Evolutionary conservation across 805 yeast species (phyloP), one percentile per base, ranked within the genome.

Genomic region (Danielia oregonensis): DNA sequence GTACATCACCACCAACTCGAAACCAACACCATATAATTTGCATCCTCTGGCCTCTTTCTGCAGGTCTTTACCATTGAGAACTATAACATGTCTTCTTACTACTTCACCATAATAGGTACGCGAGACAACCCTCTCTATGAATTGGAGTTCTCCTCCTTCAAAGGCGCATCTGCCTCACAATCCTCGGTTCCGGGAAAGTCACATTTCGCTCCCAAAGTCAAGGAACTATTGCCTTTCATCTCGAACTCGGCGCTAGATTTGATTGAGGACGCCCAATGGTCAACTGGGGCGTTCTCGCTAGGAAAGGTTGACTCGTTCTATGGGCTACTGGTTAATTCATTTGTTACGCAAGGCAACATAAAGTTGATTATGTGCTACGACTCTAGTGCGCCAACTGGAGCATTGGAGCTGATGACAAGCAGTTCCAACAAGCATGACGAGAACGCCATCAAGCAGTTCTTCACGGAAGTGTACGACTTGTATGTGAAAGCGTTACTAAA

Each of bases 261-360:
- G n/a, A 79, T 93, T 0, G 96, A 93, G 44, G 96, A 89, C 49
- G 61, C 78, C 2, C 97, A 88, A 54, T 88, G 95, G 91, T 74
- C 76, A 30, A 68, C 76, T 7, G 76, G 70, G 43, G 68, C 72
- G 28, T 68, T 83, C 43, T 82, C 84, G 51, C 63, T 88, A 42
- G 89, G 91, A 29, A 76, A 76, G 29, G 76, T 91, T 13, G 98
- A 93, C 60, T 78, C 81, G 24, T 91, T 87, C 57, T 86, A 89
- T 56, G 94, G 93, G 4, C 77, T 79, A 45, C 65, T 72, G 30
- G 76, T 91, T n/a, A 84, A 87, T 36, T 94, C 91, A 3, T 93
- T 79, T 54, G 71, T 91, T 26, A 86, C 96, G 0, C 88, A 88
- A 33, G 91, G 96, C 4, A 89, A 87, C 52, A 74, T 86, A 48